These are phyloP conservation scores for Colletotrichum magnum DNA, from an alignment of 2,329 filamentous ascomycete genomes.

Conservation along the genomic window DNA sequence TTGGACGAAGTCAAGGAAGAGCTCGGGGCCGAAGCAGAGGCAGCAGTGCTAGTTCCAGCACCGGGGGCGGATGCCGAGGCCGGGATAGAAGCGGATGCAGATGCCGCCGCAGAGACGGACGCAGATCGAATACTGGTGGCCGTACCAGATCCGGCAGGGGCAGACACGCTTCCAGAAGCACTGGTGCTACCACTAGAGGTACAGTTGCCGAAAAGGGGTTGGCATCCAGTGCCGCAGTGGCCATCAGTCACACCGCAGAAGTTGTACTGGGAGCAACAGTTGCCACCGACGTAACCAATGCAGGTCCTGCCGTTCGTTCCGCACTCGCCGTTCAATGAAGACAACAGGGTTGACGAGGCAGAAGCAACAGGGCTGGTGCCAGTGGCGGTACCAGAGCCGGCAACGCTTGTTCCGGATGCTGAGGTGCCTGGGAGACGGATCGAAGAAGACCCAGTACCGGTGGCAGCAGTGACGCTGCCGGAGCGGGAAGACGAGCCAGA, in stretches of 20 bases:
- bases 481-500: no score
- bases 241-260: slow-evolving; percentile 52
- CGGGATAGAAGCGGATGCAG: not conserved
- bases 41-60: not conserved
- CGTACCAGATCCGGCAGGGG: not conserved
- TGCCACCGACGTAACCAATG: slow-evolving; percentile 34
- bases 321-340: slow-evolving; percentile 23
- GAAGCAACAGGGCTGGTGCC: not conserved
- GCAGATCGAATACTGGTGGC: not conserved
- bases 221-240: slow-evolving; percentile 51
- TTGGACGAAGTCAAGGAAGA: not conserved
- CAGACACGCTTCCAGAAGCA: not conserved
- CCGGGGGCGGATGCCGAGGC: not conserved
- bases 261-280: slow-evolving; percentile 48
- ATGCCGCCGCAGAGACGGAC: not conserved
- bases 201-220: slow-evolving; percentile 46
- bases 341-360: not conserved
- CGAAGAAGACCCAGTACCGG: not conserved
- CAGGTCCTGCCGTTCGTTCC: slow-evolving; percentile 8
- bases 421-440: not conserved
- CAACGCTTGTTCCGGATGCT: no score
- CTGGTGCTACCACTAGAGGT: not conserved
- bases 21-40: not conserved
- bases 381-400: not conserved
- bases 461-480: slow-evolving; percentile 14